Percentiles rank a stretch among this genome's conserved stretches.
Evolutionary conservation across 2,329 filamentous ascomycete genomes (phyloP).

Genomic region (Scortechinia acanthostroma): DNA sequence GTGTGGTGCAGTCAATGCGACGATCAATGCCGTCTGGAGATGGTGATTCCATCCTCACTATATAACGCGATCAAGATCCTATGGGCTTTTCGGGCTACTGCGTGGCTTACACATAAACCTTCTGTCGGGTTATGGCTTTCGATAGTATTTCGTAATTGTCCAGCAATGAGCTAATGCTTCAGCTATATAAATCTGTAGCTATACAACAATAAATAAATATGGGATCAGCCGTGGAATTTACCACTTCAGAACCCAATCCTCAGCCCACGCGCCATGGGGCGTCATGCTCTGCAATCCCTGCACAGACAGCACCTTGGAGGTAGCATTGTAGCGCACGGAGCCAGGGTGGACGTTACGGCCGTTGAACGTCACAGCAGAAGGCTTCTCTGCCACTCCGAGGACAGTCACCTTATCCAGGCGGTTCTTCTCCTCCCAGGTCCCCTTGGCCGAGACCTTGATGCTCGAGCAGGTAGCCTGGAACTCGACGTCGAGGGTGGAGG

Average conservation of each 20-base stretch:
- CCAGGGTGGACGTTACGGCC: conserved; percentile 27
- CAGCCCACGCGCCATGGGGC: conserved; percentile 44
- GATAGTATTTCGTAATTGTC: no score
- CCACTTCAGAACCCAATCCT: conserved; percentile 51
- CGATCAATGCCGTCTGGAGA: no score
- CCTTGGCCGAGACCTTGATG: conserved; percentile 37
- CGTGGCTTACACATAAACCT: no score
- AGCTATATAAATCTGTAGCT: no score
- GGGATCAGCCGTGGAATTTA: no score
- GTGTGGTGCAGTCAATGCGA: no score
- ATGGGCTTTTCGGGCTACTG: no score
- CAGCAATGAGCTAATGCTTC: no score
- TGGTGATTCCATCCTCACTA: no score
- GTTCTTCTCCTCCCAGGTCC: conserved; percentile 46
- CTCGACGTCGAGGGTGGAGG: conserved; percentile 43
- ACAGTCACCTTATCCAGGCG: conserved; percentile 55
- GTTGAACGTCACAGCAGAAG: conserved; percentile 41
- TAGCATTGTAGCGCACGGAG: conserved; percentile 37
- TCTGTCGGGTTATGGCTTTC: no score
- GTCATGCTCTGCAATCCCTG: conserved; percentile 39
- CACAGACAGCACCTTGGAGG: conserved; percentile 38
- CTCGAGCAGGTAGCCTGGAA: conserved; percentile 32
- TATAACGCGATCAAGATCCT: no score
- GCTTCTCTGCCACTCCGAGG: conserved; percentile 39
- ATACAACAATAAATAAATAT: no score